These are phyloP conservation scores for Lachancea kluyveri DNA, from an alignment of 805 yeast genomes.

Conservation along the genomic window DNA sequence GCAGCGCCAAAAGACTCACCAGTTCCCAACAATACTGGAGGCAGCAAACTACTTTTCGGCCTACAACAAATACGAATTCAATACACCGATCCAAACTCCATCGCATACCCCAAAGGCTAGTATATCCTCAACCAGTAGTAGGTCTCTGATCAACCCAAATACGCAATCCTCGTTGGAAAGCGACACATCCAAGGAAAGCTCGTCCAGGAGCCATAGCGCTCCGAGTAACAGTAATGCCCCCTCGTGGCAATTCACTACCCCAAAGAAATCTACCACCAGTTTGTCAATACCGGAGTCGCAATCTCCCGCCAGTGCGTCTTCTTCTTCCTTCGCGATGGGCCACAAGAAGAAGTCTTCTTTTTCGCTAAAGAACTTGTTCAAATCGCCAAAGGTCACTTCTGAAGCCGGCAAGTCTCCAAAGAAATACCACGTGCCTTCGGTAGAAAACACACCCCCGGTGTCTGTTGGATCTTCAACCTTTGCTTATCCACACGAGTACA, in stretches of 20 bases:
- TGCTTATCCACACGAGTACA: too few relatives aligned
- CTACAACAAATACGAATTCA: not conserved
- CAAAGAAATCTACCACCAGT: conserved; percentile 10
- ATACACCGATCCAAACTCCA: conserved; percentile 4
- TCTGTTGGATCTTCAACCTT: too few relatives aligned
- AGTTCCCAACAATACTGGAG: too few relatives aligned
- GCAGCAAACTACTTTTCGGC: not conserved
- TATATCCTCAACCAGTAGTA: conserved; percentile 6
- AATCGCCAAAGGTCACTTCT: conserved; percentile 21
- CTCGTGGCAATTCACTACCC: conserved; percentile 3
- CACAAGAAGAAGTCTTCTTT: conserved; percentile 27
- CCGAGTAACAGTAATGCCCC: conserved; percentile 7
- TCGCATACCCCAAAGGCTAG: conserved; percentile 9
- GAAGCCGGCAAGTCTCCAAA: not conserved
- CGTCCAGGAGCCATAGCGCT: conserved; percentile 1
- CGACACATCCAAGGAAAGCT: conserved; percentile 5
- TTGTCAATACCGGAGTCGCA: conserved; percentile 7
- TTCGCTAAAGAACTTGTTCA: conserved; percentile 27
- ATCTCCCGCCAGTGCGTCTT: conserved; percentile 3
- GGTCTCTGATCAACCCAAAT: conserved; percentile 13
- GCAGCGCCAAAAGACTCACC: too few relatives aligned
- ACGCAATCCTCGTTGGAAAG: conserved; percentile 22
- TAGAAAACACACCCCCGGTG: not conserved
- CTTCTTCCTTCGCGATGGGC: conserved; percentile 4
- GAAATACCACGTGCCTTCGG: not conserved